A percentile compares a stretch with the other conserved stretches of the same genome.
Evolutionary conservation across 257 asterid genomes (phyloP).

Genomic region (Catharanthus roseus): DNA sequence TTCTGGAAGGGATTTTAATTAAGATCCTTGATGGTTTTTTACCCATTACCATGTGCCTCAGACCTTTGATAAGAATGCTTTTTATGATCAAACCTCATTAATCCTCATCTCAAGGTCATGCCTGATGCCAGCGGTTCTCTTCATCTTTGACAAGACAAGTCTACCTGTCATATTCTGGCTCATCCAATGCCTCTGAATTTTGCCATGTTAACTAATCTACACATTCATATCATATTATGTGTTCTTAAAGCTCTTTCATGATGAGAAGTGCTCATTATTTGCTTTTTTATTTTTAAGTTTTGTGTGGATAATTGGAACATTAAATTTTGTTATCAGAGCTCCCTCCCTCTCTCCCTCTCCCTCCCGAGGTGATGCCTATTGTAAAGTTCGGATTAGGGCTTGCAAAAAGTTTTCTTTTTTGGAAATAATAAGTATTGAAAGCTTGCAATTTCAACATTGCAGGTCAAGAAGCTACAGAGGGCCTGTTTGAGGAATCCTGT

Average conservation of each 20-base stretch:
- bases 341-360: not conserved
- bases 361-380: not conserved
- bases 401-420: not conserved
- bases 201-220: not conserved
- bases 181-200: not conserved
- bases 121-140: not conserved
- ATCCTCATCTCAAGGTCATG: not conserved
- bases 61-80: no score
- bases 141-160: not conserved
- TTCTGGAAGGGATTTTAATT: not conserved
- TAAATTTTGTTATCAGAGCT: not conserved
- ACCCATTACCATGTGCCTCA: not conserved
- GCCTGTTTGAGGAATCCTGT: conserved; percentile 90
- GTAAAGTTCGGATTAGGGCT: not conserved
- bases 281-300: not conserved
- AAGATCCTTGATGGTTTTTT: no score
- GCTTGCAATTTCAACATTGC: conserved; percentile 15
- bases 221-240: not conserved
- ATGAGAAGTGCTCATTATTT: not conserved
- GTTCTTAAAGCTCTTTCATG: not conserved
- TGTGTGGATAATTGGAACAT: not conserved
- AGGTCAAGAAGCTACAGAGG: conserved; percentile 92
- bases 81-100: not conserved
- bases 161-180: not conserved
- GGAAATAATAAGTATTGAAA: not conserved